Base-by-base conservation (phyloP, 2,329 filamentous ascomycete species). In the Xylariomycetidae sp. region DNA sequence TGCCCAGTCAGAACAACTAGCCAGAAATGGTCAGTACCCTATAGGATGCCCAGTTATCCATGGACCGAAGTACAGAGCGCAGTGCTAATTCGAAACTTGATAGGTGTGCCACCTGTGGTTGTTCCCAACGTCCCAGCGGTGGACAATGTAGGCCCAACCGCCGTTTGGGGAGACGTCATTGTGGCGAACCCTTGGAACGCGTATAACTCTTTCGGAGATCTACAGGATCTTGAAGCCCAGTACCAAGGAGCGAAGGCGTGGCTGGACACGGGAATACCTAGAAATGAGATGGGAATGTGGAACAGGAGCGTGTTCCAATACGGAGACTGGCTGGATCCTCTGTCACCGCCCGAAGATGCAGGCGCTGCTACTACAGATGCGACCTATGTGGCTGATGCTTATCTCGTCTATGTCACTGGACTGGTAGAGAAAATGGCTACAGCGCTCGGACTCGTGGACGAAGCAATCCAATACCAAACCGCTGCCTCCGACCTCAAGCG, bases 261-360 rank as follows among this genome's bases (percentile, higher is more conserved):
- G 62, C 36, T 69, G 1, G 57, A 58, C 40, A 54, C 40, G 16
- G 58, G 57, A 6, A 58, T 62, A 25, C 56, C 45, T 3, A 49
- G 53, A n/a, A 58, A 46, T 29, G 33, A 34, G 0, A 55, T 49
- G 6, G 58, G 61, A 3, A 51, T 72, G 0, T 72, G 69, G 68
- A 46, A 59, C 27, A 52, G 51, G 4, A 46, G 42, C 16, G 36
- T 38, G 8, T 54, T 53, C 27, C 66, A 71, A 37, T 59, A 59
- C 22, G 57, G 65, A 18, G 69, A 72, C 40, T 72, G 69, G 69
- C 57, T 72, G 2, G 69, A 70, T 34, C 69, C 69, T 0, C 56
- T 57, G 4, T 59, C 69, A 1, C 67, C 68, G 0, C 54, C 61
- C 0, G 53, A 64, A 1, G 44, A 59, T 7, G 58, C 69, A 0